A percentile compares a stretch with the other conserved stretches of the same genome.
Evolutionary conservation across 345 rosid genomes (phyloP).

Genomic region (Syzygium aromaticum): DNA sequence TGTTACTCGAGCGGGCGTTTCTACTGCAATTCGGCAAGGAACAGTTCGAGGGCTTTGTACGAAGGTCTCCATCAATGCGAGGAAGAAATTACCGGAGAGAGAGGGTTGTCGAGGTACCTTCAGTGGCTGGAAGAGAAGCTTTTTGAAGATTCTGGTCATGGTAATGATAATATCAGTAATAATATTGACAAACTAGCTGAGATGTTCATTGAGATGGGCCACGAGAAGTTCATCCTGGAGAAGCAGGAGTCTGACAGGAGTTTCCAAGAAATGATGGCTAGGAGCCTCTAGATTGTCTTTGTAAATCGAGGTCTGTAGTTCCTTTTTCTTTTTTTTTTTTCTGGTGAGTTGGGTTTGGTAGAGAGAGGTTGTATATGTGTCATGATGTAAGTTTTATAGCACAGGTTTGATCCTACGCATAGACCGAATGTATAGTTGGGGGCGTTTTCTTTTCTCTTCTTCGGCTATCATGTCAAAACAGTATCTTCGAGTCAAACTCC

Average conservation of each 20-base stretch:
- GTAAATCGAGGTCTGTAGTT: neutral
- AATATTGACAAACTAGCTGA: conserved; percentile 83
- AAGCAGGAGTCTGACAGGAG: conserved; percentile 92
- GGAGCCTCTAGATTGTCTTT: conserved; percentile 32
- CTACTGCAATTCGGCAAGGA: neutral
- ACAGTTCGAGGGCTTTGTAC: neutral
- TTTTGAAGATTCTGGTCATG: neutral
- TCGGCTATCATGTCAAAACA: neutral
- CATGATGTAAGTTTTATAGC: neutral
- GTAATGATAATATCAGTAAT: conserved; percentile 8
- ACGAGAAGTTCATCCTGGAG: conserved; percentile 79
- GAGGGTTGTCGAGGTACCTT: conserved; percentile 57
- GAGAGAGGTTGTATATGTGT: neutral
- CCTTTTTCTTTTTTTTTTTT: neutral
- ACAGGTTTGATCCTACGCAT: neutral
- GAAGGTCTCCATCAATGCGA: neutral
- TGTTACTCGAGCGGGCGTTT: neutral
- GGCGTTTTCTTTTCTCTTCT: neutral
- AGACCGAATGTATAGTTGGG: neutral
- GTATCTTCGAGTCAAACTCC: neutral
- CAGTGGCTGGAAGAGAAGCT: conserved; percentile 58
- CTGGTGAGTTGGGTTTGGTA: neutral
- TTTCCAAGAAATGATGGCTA: conserved; percentile 66
- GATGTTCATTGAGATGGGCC: conserved; percentile 62
- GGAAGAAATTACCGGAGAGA: neutral